These are phyloP conservation scores for Adiantum capillusveneris DNA, from an alignment of 75 land plant species.

Conservation along the genomic window DNA sequence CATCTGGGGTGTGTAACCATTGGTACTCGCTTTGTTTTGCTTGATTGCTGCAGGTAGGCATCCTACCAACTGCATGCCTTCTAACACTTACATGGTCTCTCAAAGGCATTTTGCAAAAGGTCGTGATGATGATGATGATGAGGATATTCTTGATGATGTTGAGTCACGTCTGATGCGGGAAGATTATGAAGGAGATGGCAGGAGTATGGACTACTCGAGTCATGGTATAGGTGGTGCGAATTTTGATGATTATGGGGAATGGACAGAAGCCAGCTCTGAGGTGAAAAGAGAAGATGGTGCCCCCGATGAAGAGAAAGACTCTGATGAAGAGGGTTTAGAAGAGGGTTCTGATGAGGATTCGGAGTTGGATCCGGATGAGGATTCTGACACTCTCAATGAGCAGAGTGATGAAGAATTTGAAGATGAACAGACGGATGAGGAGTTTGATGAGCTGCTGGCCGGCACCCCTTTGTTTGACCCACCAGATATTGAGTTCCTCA, in stretches of 20 bases:
- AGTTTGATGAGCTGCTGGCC: conserved; percentile 2
- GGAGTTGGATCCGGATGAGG: too few species aligned
- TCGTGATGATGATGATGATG: conserved; percentile 5
- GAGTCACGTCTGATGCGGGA: conserved; percentile 5
- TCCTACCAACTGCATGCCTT: too few species aligned
- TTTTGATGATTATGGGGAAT: neutral
- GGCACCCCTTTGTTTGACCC: neutral
- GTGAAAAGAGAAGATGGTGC: neutral
- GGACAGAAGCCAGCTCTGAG: neutral
- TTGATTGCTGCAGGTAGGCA: too few species aligned
- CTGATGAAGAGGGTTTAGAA: neutral
- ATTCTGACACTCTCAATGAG: neutral
- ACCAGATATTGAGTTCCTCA: neutral
- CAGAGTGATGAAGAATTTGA: conserved; percentile 6
- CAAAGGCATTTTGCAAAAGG: conserved; percentile 1
- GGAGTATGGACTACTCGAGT: neutral
- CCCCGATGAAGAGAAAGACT: neutral
- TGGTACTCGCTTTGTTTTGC: too few species aligned
- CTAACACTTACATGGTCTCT: neutral
- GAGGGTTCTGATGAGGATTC: neutral
- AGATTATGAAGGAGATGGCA: neutral
- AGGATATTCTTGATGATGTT: neutral
- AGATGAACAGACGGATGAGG: conserved; percentile 4
- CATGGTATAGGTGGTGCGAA: neutral
- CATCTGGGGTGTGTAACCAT: too few species aligned